Percentiles rank a stretch among this genome's conserved stretches.
Evolutionary conservation across 768 basidiomycete species (phyloP).

Genomic region (Hericium erinaceus): DNA sequence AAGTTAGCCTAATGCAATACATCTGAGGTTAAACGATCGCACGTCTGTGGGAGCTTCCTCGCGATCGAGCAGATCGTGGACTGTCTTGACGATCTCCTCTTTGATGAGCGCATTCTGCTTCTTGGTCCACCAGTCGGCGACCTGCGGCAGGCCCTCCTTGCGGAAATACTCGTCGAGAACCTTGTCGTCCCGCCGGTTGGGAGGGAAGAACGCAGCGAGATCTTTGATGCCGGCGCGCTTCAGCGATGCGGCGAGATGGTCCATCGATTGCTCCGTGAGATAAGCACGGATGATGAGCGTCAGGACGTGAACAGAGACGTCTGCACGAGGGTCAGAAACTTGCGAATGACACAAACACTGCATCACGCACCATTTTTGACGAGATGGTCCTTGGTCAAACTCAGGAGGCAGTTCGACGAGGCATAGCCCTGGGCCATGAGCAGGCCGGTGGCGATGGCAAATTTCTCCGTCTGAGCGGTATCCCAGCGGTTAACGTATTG

Average conservation of each 20-base stretch:
- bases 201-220: slow-evolving; percentile 79
- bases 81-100: slow-evolving; percentile 60
- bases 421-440: slow-evolving; percentile 80
- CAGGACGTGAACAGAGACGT: slow-evolving; percentile 68
- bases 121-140: slow-evolving; percentile 94
- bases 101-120: slow-evolving; percentile 77
- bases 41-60: slow-evolving; percentile 67
- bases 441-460: slow-evolving; percentile 73
- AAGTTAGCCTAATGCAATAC: not conserved
- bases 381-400: slow-evolving; percentile 87
- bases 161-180: slow-evolving; percentile 82
- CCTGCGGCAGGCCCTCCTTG: slow-evolving; percentile 61
- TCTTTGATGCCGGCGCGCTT: slow-evolving; percentile 83
- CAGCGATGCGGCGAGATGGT: slow-evolving; percentile 75
- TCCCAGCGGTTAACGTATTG: slow-evolving; percentile 89
- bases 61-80: slow-evolving; percentile 61
- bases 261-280: slow-evolving; percentile 77
- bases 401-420: slow-evolving; percentile 66
- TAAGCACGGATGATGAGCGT: slow-evolving; percentile 76
- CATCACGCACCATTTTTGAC: slow-evolving; percentile 74
- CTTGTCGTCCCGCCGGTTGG: slow-evolving; percentile 67
- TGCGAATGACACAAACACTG: not conserved
- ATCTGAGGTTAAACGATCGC: slow-evolving; percentile 1
- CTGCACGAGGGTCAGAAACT: slow-evolving; percentile 29
- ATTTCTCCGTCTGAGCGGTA: slow-evolving; percentile 66